These are phyloP conservation scores for Trichoderma semiorbis DNA, from an alignment of 2,329 filamentous ascomycete species.

Conservation along the genomic window DNA sequence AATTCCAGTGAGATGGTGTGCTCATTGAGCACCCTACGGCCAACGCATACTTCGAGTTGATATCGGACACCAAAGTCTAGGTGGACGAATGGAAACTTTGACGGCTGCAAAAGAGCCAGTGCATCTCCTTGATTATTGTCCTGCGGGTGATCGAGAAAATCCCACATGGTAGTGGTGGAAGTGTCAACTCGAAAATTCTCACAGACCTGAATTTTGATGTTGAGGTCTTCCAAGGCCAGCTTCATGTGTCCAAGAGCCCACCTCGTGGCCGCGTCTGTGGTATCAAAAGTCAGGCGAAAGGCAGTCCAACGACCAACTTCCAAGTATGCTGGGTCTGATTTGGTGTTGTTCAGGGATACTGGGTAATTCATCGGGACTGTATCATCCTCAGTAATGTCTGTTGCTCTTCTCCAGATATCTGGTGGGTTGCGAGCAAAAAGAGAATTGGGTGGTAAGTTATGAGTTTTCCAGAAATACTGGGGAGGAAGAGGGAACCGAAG, in stretches of 20 bases:
- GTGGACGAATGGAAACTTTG: constrained; percentile 22
- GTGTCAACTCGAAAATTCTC: constrained; percentile 40
- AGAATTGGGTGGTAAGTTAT: constrained; percentile 27
- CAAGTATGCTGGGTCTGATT: neutral
- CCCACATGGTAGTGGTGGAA: constrained; percentile 29
- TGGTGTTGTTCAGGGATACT: neutral
- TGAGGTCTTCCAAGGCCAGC: constrained; percentile 65
- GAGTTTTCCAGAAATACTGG: constrained; percentile 42
- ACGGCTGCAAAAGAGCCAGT: constrained; percentile 28
- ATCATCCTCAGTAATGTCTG: constrained; percentile 41
- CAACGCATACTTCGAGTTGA: constrained; percentile 91
- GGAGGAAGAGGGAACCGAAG: constrained; percentile 50
- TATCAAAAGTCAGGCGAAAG: constrained; percentile 45
- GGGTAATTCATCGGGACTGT: constrained; percentile 29
- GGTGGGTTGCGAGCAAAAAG: constrained; percentile 36
- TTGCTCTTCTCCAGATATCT: constrained; percentile 49
- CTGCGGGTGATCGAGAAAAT: constrained; percentile 29
- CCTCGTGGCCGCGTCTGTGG: constrained; percentile 25
- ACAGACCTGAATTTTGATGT: constrained; percentile 52
- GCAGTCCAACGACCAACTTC: constrained; percentile 57
- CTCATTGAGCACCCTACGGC: constrained; percentile 71
- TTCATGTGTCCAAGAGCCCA: constrained; percentile 42
- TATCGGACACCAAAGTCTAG: constrained; percentile 75
- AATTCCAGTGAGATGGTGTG: constrained; percentile 68
- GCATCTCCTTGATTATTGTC: constrained; percentile 24